Percentiles rank a stretch among this genome's conserved stretches.
These are phyloP conservation scores for Cichorium intybus DNA, from an alignment of 140 eudicot species.

Conservation along the genomic window DNA sequence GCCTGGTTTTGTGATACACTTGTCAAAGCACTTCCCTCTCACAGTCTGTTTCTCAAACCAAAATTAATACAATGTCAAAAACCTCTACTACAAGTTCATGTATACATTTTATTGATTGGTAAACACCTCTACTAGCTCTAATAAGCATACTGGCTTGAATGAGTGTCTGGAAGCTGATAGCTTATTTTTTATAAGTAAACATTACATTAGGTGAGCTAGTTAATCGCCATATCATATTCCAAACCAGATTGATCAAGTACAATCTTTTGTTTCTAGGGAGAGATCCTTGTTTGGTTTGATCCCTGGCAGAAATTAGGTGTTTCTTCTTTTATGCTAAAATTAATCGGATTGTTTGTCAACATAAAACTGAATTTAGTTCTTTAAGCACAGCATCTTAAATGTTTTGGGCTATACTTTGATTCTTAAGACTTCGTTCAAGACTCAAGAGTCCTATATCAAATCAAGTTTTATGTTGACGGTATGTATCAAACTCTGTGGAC, in stretches of 20 bases:
- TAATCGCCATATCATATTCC: neutral
- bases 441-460: neutral
- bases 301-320: neutral
- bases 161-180: too few relatives aligned
- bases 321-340: neutral
- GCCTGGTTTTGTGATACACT: conserved; percentile 94
- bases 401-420: neutral
- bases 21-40: conserved; percentile 95
- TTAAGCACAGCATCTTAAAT: neutral
- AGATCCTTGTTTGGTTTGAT: neutral
- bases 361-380: neutral
- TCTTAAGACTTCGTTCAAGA: neutral
- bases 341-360: neutral
- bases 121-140: too few relatives aligned
- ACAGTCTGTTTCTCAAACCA: conserved; percentile 58
- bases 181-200: too few relatives aligned
- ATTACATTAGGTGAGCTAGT: neutral
- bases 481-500: neutral
- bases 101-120: too few relatives aligned
- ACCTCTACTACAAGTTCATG: too few relatives aligned
- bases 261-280: neutral
- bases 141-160: too few relatives aligned
- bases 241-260: neutral
- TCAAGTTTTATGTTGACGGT: too few relatives aligned
- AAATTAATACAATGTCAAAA: conserved; percentile 1